A percentile compares a stretch with the other conserved stretches of the same genome.
phyloP scores from a whole-genome alignment of 305 asterid genomes.

The Fraxinus platypoda region DNA sequence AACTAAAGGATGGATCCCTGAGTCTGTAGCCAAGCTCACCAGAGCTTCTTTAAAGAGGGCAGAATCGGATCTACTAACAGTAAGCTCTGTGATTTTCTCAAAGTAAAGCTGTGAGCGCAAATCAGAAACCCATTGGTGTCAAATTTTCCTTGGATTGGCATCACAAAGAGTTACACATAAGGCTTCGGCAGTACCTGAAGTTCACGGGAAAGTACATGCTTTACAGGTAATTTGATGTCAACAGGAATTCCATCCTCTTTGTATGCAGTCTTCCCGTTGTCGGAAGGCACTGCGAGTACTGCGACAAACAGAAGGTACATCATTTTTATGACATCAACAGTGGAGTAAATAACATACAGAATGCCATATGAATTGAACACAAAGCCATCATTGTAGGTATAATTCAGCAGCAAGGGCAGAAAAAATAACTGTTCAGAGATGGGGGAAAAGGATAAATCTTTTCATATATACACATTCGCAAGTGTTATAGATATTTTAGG shows the following conservation, averaged over 20 bases:
- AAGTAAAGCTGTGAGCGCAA: constrained; percentile 77
- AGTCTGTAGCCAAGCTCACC: constrained; percentile 91
- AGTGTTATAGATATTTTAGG: background rate
- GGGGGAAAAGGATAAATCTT: background rate
- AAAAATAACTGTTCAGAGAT: background rate
- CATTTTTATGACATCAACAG: constrained; percentile 17
- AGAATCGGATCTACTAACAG: constrained; percentile 66
- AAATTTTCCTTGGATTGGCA: constrained; percentile 18
- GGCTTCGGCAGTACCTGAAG: constrained; percentile 67
- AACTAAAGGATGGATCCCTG: constrained; percentile 96
- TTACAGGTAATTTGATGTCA: constrained; percentile 86
- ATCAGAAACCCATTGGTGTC: constrained; percentile 18
- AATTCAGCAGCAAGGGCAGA: background rate
- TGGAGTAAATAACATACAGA: constrained; percentile 6
- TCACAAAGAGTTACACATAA: constrained; percentile 23
- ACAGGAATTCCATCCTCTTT: constrained; percentile 78
- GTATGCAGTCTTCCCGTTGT: constrained; percentile 63
- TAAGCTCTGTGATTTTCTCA: constrained; percentile 89
- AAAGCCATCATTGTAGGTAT: background rate
- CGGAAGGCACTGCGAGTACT: constrained; percentile 65
- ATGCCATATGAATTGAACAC: constrained; percentile 5
- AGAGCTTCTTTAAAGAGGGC: constrained; percentile 77
- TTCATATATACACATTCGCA: background rate
- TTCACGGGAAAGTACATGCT: constrained; percentile 93
- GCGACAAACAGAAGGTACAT: constrained; percentile 28